Conservation (phyloP, 73 alveolate species). For the Blepharisma japonicum region DNA sequence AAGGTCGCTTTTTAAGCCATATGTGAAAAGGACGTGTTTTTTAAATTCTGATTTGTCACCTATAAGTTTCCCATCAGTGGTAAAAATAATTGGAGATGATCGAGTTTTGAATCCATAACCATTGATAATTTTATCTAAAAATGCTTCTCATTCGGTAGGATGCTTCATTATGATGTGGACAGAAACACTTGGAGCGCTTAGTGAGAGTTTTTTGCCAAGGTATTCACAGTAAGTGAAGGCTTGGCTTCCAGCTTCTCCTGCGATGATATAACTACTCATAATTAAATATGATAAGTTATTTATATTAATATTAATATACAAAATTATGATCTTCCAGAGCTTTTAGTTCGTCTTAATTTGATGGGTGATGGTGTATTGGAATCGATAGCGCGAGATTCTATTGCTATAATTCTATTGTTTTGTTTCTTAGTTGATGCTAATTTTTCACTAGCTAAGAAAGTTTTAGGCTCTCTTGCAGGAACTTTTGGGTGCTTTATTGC, state of each 20-base stretch:
- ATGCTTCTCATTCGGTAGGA: neutral
- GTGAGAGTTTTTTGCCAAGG: slow-evolving; percentile 2
- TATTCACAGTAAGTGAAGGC: neutral
- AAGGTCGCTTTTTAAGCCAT: slow-evolving; percentile 18
- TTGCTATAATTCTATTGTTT: neutral
- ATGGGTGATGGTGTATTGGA: too few species aligned
- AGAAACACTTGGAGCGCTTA: neutral
- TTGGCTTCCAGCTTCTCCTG: slow-evolving; percentile 11
- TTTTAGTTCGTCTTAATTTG: too few species aligned
- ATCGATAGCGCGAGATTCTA: too few species aligned
- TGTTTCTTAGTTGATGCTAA: slow-evolving; percentile 7
- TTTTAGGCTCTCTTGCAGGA: neutral
- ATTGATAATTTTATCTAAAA: slow-evolving; percentile 28
- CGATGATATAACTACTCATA: slow-evolving; percentile 2
- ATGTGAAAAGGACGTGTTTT: slow-evolving; percentile 49
- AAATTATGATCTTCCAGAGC: too few species aligned
- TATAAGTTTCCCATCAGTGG: slow-evolving; percentile 60
- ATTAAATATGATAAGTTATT: neutral
- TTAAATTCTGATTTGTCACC: slow-evolving; percentile 57
- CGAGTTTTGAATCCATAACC: slow-evolving; percentile 54
- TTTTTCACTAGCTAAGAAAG: slow-evolving; percentile 25
- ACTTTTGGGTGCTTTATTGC: neutral
- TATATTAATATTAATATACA: neutral
- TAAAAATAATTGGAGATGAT: slow-evolving; percentile 61
- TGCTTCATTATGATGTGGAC: neutral